phyloP scores from a whole-genome alignment of 2,329 filamentous ascomycete genomes.

The Sporothrix mexicana region DNA sequence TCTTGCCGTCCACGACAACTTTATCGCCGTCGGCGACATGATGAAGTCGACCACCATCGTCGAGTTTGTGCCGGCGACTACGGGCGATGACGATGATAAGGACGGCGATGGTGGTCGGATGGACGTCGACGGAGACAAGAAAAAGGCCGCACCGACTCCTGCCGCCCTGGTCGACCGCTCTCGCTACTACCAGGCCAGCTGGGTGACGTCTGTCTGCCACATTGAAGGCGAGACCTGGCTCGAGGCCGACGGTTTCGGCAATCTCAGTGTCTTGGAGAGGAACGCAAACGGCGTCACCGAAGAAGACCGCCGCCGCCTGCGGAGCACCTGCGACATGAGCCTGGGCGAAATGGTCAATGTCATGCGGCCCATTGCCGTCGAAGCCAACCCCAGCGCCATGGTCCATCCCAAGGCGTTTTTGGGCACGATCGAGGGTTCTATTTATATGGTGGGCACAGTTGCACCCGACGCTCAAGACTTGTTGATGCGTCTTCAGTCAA shows the following conservation, averaged over 20 bases:
- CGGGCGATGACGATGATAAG: background rate
- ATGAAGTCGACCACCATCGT: constrained; percentile 91
- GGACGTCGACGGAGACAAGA: constrained; percentile 37
- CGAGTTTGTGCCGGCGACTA: constrained; percentile 64
- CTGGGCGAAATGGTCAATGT: constrained; percentile 93
- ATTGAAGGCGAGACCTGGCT: constrained; percentile 78
- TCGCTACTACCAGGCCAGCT: constrained; percentile 79
- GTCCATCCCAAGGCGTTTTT: constrained; percentile 85
- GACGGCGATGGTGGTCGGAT: constrained; percentile 44
- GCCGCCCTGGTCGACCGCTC: constrained; percentile 73
- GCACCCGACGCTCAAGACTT: constrained; percentile 74
- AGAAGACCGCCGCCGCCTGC: constrained; percentile 73
- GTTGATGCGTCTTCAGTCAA: constrained; percentile 79
- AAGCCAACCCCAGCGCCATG: constrained; percentile 66
- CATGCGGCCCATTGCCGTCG: constrained; percentile 76
- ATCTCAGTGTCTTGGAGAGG: constrained; percentile 78
- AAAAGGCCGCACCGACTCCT: constrained; percentile 39
- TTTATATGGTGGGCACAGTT: constrained; percentile 89
- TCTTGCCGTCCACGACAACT: constrained; percentile 72
- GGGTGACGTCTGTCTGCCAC: constrained; percentile 78
- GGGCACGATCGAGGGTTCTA: constrained; percentile 86
- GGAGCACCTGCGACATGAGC: constrained; percentile 79
- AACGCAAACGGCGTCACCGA: constrained; percentile 74
- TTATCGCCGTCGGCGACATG: constrained; percentile 85
- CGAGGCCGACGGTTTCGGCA: constrained; percentile 84